Evolutionary conservation across 1,284 basidiomycete species (phyloP), one percentile per base, ranked within the genome.

Genomic region (Phylloboletellus chloephorus): DNA sequence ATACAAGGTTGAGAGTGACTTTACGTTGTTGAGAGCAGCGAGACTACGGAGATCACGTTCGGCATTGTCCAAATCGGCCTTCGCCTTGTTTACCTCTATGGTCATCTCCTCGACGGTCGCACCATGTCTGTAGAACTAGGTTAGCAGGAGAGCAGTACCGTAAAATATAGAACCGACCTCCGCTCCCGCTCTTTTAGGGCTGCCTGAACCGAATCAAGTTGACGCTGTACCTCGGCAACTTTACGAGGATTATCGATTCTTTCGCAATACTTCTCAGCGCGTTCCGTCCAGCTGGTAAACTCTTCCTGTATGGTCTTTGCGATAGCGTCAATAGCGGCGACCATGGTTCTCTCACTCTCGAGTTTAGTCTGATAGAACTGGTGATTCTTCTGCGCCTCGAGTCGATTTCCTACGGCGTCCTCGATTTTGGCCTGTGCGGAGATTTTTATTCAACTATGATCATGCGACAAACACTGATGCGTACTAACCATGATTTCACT

Each of bases 81-180:
- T 72, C 3, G 79, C 73, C 47, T 74, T 79, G 56, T 79, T 79
- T 31, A 88, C 71, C 49, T 87, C 79, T 16, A 72, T 67, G 0
- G 78, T 73, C 65, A 92, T 76, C 43, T 92, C 79, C 42, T 92
- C 89, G 3, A 90, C 73, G 5, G 79, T 76, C 4, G 83, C 76
- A 4, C 88, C 88, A 44, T 87, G 78, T 37, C 86, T 89, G 49
- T 12, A 34, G 43, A 16, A 38, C 31, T 40, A 37, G 25, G 46
- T 43, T n/a, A 49, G 47, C 12, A 34, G 6, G 7, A 9, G 6
- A 5, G 21, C 24, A 25, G 21, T 39, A 13, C 12, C 12, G 11
- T 7, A 8, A n/a, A 20, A 25, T 16, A 22, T 22, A 24, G 33
- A 22, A 62, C 72, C 34, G 48, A 86, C 79, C 67, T 73, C 56